Evolutionary conservation across 164 flowering plant species (phyloP), one percentile per base, ranked within the genome.

Genomic region (Dillenia suffruticosa): DNA sequence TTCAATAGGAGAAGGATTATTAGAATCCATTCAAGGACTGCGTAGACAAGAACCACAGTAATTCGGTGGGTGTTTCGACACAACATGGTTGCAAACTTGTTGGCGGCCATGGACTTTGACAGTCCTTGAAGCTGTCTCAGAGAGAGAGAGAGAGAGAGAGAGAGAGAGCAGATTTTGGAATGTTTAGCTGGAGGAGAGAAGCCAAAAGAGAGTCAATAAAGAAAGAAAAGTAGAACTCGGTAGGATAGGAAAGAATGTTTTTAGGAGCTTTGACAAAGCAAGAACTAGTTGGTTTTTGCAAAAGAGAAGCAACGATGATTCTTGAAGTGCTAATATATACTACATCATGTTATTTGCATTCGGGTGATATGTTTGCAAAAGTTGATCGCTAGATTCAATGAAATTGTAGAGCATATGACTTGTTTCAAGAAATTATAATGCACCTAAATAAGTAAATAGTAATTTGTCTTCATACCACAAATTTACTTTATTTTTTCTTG

Each of bases 21-120:
- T 3, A 67, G 65, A 55, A 67, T 44, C 70, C 70, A 67, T 55
- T 67, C 70, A 14, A 67, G 65, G 24, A 61, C 50, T 54, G 60
- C 50, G 24, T 60, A 53, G 12, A 44, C 60, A 11, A 67, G 52
- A 44, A 61, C 22, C 12, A 55, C 13, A 12, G 59, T 40, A 8
- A 67, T 56, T 49, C 11, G 61, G 59, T 60, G 43, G 16, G 59
- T 66, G 58, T 53, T 51, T 24, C 51, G 44, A 8, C 46, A 32
- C 44, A 66, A 15, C 58, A 51, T 51, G 51, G 69, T 47, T 9
- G 69, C 68, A 16, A 57, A 57, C 26, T 16, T 45, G 60, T 57
- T 57, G 60, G 60, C 60, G 45, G 60, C 60, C 60, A 57, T 57
- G n/a, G 60, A 57, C 19, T 15, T 12, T 45, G 40, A 4, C 40